These are phyloP conservation scores for Aphanomyces invadans DNA, from an alignment of 352 stramenopile genomes.

Conservation along the genomic window DNA sequence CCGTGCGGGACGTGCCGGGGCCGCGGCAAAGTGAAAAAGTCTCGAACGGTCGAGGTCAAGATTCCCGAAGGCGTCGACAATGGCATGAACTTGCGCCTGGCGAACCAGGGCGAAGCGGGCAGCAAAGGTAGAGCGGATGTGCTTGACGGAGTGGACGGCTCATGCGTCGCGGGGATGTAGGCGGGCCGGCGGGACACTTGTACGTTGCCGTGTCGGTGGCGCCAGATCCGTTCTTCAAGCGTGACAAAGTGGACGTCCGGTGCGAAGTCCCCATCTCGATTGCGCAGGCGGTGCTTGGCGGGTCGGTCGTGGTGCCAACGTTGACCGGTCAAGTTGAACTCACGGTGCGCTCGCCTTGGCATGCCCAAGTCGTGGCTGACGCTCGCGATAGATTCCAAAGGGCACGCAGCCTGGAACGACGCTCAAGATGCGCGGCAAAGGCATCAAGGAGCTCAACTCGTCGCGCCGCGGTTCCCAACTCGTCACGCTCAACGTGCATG, in stretches of 20 bases:
- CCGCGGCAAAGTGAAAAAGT: slow-evolving; percentile 82
- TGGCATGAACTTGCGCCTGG: slow-evolving; percentile 93
- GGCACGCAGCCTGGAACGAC: slow-evolving; percentile 94
- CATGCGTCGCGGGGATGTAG: too few relatives aligned
- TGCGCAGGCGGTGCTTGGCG: slow-evolving; percentile 89
- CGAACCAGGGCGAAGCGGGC: slow-evolving; percentile 86
- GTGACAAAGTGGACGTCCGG: slow-evolving; percentile 91
- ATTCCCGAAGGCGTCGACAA: slow-evolving; percentile 93
- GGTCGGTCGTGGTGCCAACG: slow-evolving; percentile 94
- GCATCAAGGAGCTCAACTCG: slow-evolving; percentile 92
- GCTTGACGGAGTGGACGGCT: too few relatives aligned
- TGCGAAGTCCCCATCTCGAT: slow-evolving; percentile 91
- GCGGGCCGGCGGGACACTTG: slow-evolving; percentile 88
- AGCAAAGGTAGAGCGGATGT: slow-evolving; percentile 19
- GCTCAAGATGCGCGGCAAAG: slow-evolving; percentile 94
- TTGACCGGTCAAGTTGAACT: slow-evolving; percentile 96
- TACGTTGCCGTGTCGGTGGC: slow-evolving; percentile 93
- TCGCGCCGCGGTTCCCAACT: slow-evolving; percentile 92
- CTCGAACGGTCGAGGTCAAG: slow-evolving; percentile 88
- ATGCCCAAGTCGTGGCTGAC: not conserved
- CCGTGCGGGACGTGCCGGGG: slow-evolving; percentile 73
- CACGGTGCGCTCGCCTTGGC: slow-evolving; percentile 54
- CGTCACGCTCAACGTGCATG: slow-evolving; percentile 94
- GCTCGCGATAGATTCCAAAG: slow-evolving; percentile 59
- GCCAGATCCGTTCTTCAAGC: slow-evolving; percentile 93